These are phyloP conservation scores for Haplosporangium sp. DNA, from an alignment of 371 early-diverging fungal species.

Conservation along the genomic window DNA sequence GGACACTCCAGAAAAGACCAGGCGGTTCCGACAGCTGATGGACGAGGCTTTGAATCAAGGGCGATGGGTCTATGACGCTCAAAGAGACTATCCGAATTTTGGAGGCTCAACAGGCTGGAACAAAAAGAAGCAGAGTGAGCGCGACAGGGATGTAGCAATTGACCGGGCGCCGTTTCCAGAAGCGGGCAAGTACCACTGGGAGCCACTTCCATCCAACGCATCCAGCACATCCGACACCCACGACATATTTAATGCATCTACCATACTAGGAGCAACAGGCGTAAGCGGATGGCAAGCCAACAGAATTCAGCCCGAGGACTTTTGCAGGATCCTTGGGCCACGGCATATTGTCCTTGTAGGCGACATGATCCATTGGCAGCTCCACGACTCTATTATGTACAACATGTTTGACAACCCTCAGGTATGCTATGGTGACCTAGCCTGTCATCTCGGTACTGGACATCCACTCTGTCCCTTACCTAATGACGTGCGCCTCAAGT, in stretches of 20 bases:
- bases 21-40: conserved; percentile 43
- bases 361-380: conserved; percentile 66
- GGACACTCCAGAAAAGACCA: conserved; percentile 22
- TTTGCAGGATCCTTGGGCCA: conserved; percentile 39
- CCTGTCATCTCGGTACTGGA: conserved; percentile 57
- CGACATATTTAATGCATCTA: not conserved
- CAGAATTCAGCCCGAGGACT: conserved; percentile 38
- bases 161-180: conserved; percentile 47
- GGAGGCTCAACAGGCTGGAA: conserved; percentile 49
- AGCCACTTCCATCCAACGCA: conserved; percentile 1
- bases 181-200: conserved; percentile 52
- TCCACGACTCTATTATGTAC: conserved; percentile 71
- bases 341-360: conserved; percentile 62
- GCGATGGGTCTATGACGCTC: conserved; percentile 44
- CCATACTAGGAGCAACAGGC: not conserved
- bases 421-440: conserved; percentile 70
- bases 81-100: conserved; percentile 47
- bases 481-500: conserved; percentile 57
- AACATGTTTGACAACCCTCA: conserved; percentile 65
- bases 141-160: conserved; percentile 42
- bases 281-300: conserved; percentile 30
- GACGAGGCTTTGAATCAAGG: conserved; percentile 41
- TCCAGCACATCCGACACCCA: not conserved
- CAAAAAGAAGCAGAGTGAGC: conserved; percentile 46
- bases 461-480: conserved; percentile 41